A percentile compares a stretch with the other conserved stretches of the same genome.
phyloP scores from a whole-genome alignment of 2,329 filamentous ascomycete species.

The Aspergillus phoenicis region DNA sequence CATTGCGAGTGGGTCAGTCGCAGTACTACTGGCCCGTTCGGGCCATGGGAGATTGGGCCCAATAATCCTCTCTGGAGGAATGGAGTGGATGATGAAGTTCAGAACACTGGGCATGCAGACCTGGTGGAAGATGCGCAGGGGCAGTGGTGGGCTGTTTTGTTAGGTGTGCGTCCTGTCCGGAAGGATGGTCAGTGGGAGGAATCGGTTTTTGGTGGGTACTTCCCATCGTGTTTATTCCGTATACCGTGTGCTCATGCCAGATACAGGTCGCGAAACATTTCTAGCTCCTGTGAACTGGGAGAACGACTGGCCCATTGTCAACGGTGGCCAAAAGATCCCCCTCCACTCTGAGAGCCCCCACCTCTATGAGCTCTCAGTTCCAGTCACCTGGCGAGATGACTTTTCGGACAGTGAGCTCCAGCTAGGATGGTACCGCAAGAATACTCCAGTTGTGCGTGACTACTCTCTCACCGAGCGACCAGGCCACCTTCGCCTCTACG shows the following conservation, averaged over 20 bases:
- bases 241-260: not conserved
- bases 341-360: slow-evolving; percentile 30
- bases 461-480: slow-evolving; percentile 52
- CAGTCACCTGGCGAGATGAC: slow-evolving; percentile 40
- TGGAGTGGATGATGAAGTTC: slow-evolving; percentile 51
- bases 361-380: slow-evolving; percentile 22
- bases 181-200: slow-evolving; percentile 35
- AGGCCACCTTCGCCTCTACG: slow-evolving; percentile 52
- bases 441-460: slow-evolving; percentile 52
- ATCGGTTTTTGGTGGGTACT: slow-evolving; percentile 46
- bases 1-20: slow-evolving; percentile 63
- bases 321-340: slow-evolving; percentile 49
- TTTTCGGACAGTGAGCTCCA: slow-evolving; percentile 30
- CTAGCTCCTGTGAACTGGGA: slow-evolving; percentile 54
- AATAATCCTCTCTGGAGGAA: slow-evolving; percentile 60
- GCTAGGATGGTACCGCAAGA: slow-evolving; percentile 42
- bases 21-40: slow-evolving; percentile 57
- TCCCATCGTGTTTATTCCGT: not conserved
- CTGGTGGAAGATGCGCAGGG: slow-evolving; percentile 50
- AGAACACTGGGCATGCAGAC: slow-evolving; percentile 55
- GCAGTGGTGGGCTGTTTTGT: slow-evolving; percentile 53
- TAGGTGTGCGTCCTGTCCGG: slow-evolving; percentile 48
- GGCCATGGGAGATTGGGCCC: slow-evolving; percentile 64
- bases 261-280: slow-evolving; percentile 53
- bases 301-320: slow-evolving; percentile 57